These are phyloP conservation scores for Byssochlamys sp. DNA, from an alignment of 2,329 filamentous ascomycete species.

Conservation along the genomic window DNA sequence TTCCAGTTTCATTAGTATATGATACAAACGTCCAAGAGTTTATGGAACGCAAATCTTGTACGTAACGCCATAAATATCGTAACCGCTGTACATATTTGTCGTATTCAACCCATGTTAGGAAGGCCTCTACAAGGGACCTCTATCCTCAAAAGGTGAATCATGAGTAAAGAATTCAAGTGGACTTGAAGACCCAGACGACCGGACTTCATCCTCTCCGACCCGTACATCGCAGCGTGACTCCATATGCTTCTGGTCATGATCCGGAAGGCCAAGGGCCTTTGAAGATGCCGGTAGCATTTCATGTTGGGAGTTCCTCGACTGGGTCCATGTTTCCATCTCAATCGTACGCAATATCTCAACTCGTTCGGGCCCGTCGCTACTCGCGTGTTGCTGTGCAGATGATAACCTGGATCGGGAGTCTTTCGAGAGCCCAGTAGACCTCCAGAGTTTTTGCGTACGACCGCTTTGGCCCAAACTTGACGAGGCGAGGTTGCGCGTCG, in stretches of 20 bases:
- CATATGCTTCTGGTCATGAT: constrained; percentile 9
- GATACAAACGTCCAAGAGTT: neutral
- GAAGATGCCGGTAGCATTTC: constrained; percentile 9
- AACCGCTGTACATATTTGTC: neutral
- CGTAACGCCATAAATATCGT: neutral
- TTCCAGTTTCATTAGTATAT: neutral
- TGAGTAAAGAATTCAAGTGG: neutral
- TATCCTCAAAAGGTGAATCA: neutral
- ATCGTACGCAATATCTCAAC: constrained; percentile 26
- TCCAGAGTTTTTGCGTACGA: constrained; percentile 13
- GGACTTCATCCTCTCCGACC: neutral
- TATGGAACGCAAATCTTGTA: neutral
- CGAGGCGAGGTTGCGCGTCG: constrained; percentile 13
- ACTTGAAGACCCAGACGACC: neutral
- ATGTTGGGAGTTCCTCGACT: constrained; percentile 12
- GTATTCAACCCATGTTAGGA: neutral
- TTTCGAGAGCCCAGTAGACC: constrained; percentile 15
- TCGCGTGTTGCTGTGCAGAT: constrained; percentile 9
- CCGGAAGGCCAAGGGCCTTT: constrained; percentile 8
- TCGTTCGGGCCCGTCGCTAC: constrained; percentile 10
- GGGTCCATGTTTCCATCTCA: constrained; percentile 26
- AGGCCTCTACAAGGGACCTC: neutral
- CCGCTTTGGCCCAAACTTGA: constrained; percentile 11
- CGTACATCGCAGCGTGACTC: constrained; percentile 6
- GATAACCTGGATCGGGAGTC: constrained; percentile 9